Percentiles rank a stretch among this genome's conserved stretches.
phyloP scores from a whole-genome alignment of 331 rosid species.

The Prunus yedoensis region DNA sequence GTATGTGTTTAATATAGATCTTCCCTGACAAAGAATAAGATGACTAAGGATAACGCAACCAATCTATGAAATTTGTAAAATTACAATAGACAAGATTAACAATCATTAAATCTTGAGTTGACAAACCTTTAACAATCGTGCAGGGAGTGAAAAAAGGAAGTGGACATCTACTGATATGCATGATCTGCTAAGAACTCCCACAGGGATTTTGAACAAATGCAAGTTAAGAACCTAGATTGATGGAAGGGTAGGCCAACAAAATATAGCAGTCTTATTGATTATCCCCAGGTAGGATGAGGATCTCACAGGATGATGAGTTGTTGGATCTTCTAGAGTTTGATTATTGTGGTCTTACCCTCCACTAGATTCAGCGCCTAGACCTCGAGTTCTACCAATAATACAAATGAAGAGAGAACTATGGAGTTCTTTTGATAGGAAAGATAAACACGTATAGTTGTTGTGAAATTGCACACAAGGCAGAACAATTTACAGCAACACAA shows the following conservation, averaged over 20 bases:
- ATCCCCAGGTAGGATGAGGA: slow-evolving; percentile 2
- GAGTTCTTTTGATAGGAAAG: neutral
- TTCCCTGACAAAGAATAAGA: neutral
- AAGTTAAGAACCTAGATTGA: neutral
- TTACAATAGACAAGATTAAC: neutral
- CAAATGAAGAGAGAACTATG: neutral
- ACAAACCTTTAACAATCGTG: neutral
- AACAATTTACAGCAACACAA: neutral
- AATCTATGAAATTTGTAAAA: neutral
- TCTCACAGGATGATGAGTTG: neutral
- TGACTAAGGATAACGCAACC: neutral
- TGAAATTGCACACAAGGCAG: neutral
- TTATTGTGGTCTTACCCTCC: neutral
- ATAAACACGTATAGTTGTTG: neutral
- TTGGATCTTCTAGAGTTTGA: neutral
- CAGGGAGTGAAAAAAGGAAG: neutral
- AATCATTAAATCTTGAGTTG: neutral
- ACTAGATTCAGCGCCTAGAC: neutral
- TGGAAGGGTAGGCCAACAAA: neutral
- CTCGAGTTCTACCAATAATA: neutral
- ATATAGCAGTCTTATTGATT: neutral
- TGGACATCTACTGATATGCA: neutral
- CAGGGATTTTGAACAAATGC: neutral
- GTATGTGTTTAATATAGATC: neutral
- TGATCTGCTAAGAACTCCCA: neutral